A percentile compares a stretch with the other conserved stretches of the same genome.
Evolutionary conservation across 257 asterid species (phyloP).

Genomic region (Cinchona pubescens): DNA sequence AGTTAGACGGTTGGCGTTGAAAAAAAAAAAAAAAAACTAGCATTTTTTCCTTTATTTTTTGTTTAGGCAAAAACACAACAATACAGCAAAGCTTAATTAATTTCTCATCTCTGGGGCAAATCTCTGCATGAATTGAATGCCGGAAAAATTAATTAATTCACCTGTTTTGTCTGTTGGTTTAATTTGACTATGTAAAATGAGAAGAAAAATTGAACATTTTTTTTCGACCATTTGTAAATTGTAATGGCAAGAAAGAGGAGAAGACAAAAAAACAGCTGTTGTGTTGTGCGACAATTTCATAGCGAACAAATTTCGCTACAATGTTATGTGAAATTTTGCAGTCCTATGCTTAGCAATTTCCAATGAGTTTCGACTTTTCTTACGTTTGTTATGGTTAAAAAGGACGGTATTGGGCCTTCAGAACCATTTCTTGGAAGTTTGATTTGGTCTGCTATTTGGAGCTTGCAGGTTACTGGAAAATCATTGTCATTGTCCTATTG

Average conservation of each 20-base stretch:
- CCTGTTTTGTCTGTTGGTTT: not conserved
- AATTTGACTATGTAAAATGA: not conserved
- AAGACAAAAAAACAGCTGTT: not conserved
- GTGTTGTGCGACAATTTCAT: not conserved
- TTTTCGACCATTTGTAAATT: not conserved
- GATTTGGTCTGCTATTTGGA: not conserved
- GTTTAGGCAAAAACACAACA: not conserved
- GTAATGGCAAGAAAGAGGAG: not conserved
- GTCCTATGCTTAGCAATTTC: not conserved
- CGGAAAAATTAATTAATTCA: not conserved
- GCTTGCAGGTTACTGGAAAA: not conserved
- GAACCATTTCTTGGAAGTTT: not conserved
- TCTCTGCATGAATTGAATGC: not conserved
- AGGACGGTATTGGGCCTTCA: not conserved
- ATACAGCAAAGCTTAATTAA: too few relatives aligned
- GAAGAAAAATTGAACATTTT: not conserved
- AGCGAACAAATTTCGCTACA: not conserved
- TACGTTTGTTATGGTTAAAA: not conserved
- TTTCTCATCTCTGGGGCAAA: not conserved
- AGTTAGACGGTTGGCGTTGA: too few relatives aligned
- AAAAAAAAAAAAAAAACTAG: too few relatives aligned
- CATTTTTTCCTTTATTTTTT: not conserved
- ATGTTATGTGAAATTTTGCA: not conserved
- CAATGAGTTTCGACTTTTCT: not conserved
- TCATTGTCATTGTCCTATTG: not conserved